Evolutionary conservation across 2,329 filamentous ascomycete species (phyloP), one percentile per base, ranked within the genome.

Genomic region (Karstenula rhodostoma): DNA sequence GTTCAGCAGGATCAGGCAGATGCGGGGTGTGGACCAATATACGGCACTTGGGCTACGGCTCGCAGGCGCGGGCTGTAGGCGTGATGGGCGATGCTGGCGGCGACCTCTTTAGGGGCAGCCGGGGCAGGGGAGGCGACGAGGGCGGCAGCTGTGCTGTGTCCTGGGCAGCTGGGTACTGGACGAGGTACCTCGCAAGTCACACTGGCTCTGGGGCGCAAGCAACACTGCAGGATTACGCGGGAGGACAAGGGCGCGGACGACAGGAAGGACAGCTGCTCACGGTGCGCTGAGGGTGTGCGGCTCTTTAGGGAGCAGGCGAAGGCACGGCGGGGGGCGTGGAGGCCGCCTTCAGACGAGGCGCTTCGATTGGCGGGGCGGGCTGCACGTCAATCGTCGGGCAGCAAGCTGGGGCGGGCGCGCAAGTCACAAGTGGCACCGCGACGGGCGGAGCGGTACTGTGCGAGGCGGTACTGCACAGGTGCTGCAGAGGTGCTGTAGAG

Each of bases 21-120:
- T 68, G 70, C 72, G 71, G 73, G 74, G 64, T 69, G 60, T 65
- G 64, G 69, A 71, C 73, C 73, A 77, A 75, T 76, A 75, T 77
- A 76, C 73, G 72, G 73, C 71, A 74, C 68, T 73, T 69, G 69
- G 61, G 64, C 59, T 59, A 58, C 61, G 63, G 65, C 46, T 44
- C 59, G 55, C 68, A 40, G 65, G 63, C 66, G 67, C 59, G 63
- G 68, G 67, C 65, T 62, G 67, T 63, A 60, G 60, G 66, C 60
- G 67, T 58, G 73, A 33, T 72, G 73, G 68, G 67, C 56, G 73
- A 55, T 73, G 73, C 70, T 71, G 72, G 71, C 69, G 67, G 70
- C 67, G 63, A 67, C 51, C 67, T 62, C 64, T 57, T 71, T 70
- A 65, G 69, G 71, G 68, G 66, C 52, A 57, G 63, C 64, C 67